Evolutionary conservation across 2,329 filamentous ascomycete genomes (phyloP).

Genomic region (Emergomyces pasteurianus): DNA sequence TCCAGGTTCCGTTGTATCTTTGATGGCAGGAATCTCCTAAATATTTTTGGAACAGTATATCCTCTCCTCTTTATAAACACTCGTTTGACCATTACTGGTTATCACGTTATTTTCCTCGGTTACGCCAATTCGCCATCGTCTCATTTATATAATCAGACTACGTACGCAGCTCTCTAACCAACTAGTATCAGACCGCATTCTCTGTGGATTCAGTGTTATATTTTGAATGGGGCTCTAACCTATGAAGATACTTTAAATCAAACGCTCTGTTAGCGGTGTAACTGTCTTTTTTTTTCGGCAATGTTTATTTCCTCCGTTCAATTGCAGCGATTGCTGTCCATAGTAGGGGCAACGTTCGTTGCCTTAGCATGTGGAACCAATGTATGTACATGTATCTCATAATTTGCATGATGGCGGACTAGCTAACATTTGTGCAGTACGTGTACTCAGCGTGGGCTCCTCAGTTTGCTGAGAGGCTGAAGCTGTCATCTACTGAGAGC

Average conservation of each 20-base stretch:
- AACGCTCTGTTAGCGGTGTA: background rate
- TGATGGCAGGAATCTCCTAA: background rate
- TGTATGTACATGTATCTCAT: constrained; percentile 36
- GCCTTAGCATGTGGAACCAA: constrained; percentile 88
- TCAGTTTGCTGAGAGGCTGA: constrained; percentile 78
- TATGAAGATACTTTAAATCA: background rate
- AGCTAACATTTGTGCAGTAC: constrained; percentile 50
- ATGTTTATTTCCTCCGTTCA: background rate
- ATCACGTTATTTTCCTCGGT: background rate
- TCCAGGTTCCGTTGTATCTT: background rate
- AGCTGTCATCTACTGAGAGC: constrained; percentile 80
- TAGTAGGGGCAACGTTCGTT: constrained; percentile 71
- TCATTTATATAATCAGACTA: background rate
- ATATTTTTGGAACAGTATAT: background rate
- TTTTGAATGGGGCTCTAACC: background rate
- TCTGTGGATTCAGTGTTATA: background rate
- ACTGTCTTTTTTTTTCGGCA: background rate
- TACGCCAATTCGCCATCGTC: background rate
- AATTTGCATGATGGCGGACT: constrained; percentile 6
- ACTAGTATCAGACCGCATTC: background rate
- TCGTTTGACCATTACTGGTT: background rate
- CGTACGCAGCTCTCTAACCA: background rate
- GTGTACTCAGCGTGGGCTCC: constrained; percentile 97
- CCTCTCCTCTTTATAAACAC: background rate
- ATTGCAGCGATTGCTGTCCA: constrained; percentile 61